These are phyloP conservation scores for Chaetomium globosum DNA, from an alignment of 2,329 filamentous ascomycete genomes.

Conservation along the genomic window DNA sequence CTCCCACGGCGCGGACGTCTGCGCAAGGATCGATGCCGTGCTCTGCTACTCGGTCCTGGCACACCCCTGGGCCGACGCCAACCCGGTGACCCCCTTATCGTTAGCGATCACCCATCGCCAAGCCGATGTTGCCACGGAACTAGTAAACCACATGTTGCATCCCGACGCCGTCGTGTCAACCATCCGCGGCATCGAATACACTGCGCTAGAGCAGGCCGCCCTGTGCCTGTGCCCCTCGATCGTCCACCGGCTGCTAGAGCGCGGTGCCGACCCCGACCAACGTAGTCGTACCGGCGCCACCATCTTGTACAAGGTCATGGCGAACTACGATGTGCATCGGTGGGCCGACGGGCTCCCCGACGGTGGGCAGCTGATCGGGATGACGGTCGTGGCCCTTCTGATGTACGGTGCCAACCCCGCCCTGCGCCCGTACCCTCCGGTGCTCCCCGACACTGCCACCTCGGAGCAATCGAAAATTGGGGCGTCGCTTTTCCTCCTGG, in stretches of 20 bases:
- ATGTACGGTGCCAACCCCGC: slow-evolving; percentile 13
- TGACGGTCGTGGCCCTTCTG: not conserved
- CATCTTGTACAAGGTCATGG: slow-evolving; percentile 1
- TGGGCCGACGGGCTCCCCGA: not conserved
- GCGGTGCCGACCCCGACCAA: slow-evolving; percentile 4
- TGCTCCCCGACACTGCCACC: too few species aligned
- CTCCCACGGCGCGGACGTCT: not conserved
- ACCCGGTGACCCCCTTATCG: not conserved
- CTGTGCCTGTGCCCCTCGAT: not conserved
- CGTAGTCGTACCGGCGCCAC: not conserved
- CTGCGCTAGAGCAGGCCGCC: slow-evolving; percentile 4
- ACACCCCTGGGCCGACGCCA: not conserved
- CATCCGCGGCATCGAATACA: not conserved
- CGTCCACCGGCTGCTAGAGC: not conserved
- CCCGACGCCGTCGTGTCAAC: not conserved
- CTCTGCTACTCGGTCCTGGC: not conserved
- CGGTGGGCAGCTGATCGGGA: not conserved
- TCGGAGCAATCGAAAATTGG: not conserved
- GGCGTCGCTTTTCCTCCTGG: not conserved
- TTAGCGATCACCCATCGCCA: not conserved
- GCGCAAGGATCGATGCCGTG: not conserved
- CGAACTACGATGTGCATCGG: not conserved
- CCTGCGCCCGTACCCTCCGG: not conserved
- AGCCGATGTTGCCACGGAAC: not conserved
- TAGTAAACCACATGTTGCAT: not conserved